Conservation (phyloP, 2,329 filamentous ascomycete species). For the Trichoderma sp. region DNA sequence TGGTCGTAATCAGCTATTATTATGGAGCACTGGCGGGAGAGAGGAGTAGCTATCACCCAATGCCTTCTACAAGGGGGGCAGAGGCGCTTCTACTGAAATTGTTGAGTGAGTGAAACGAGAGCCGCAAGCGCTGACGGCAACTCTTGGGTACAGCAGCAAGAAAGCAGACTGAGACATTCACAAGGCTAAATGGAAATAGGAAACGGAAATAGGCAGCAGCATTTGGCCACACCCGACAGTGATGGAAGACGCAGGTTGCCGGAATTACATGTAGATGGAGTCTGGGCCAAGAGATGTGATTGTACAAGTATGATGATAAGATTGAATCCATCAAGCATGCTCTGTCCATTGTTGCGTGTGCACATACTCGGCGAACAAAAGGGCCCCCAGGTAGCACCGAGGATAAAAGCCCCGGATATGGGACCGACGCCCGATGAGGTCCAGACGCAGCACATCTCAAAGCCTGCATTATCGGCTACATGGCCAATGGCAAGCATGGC, state of each 20-base stretch:
- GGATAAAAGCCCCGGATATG: neutral
- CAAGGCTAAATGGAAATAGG: neutral
- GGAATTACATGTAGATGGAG: neutral
- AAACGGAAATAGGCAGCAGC: neutral
- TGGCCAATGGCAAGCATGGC: neutral
- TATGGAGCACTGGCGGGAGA: neutral
- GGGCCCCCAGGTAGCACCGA: neutral
- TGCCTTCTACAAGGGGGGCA: neutral
- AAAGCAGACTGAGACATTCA: neutral
- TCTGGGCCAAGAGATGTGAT: neutral
- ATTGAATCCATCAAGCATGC: neutral
- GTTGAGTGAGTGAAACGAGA: neutral
- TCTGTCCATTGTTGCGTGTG: neutral
- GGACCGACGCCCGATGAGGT: neutral
- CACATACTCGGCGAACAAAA: neutral
- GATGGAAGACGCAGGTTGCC: neutral
- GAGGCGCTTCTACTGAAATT: neutral
- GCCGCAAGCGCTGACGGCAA: neutral
- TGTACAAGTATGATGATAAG: constrained; percentile 4
- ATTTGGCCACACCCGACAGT: neutral
- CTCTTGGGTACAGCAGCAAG: neutral
- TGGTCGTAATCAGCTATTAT: neutral
- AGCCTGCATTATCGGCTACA: neutral
- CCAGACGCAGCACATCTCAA: neutral
- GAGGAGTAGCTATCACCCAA: neutral